Percentiles rank a stretch among this genome's conserved stretches.
Conservation (phyloP, 179 eudicot species). For the Nepenthes alata region DNA sequence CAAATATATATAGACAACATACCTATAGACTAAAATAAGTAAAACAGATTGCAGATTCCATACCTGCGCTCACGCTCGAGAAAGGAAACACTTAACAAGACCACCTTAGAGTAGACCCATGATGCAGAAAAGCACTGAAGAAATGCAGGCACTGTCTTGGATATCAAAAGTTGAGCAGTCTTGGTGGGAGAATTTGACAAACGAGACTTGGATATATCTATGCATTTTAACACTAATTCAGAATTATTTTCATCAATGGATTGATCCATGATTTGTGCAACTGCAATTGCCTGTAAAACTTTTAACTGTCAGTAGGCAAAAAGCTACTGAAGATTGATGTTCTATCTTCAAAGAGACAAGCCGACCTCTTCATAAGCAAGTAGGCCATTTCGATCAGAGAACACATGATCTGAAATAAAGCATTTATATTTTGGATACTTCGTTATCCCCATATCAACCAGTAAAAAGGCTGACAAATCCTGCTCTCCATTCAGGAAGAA, state of each 20-base stretch:
- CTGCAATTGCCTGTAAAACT: constrained; percentile 59
- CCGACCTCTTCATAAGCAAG: constrained; percentile 92
- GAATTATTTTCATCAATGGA: constrained; percentile 60
- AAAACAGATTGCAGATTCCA: not conserved
- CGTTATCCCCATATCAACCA: constrained; percentile 71
- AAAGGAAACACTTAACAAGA: constrained; percentile 67
- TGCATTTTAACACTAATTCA: constrained; percentile 45
- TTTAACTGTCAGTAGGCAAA: constrained; percentile 3
- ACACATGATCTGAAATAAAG: constrained; percentile 39
- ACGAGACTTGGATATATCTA: constrained; percentile 45
- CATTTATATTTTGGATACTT: constrained; percentile 78
- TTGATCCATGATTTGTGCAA: constrained; percentile 86
- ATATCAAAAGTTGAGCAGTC: constrained; percentile 15
- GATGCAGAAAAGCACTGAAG: constrained; percentile 57
- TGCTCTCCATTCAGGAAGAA: constrained; percentile 89
- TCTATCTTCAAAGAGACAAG: constrained; percentile 3
- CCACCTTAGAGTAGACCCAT: constrained; percentile 81
- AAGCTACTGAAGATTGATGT: constrained; percentile 2
- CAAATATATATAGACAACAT: not conserved
- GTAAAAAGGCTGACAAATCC: constrained; percentile 72
- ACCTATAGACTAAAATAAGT: not conserved
- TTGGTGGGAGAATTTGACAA: constrained; percentile 24
- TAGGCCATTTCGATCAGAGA: constrained; percentile 39
- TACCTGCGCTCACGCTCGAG: constrained; percentile 76
- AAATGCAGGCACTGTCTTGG: constrained; percentile 29